Conservation (phyloP, 192 early-diverging fungal species). For the Spinellus fusiger region DNA sequence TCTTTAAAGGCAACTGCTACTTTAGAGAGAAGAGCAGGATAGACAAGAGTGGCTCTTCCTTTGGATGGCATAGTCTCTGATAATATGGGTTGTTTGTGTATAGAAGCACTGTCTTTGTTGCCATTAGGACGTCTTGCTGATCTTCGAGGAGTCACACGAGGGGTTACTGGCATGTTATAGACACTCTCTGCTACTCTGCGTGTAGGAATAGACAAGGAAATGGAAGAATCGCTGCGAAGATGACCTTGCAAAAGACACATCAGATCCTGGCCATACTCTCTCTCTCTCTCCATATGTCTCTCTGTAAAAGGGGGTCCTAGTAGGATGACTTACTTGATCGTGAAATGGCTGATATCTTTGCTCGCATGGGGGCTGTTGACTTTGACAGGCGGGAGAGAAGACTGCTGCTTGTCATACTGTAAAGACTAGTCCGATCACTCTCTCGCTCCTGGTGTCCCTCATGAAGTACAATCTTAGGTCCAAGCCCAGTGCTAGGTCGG, state of each 20-base stretch:
- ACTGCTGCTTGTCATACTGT: slow-evolving; percentile 4
- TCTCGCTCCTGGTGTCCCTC: slow-evolving; percentile 1
- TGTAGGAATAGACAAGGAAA: neutral
- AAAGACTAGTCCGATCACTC: slow-evolving; percentile 4
- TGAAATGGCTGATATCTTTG: slow-evolving; percentile 26
- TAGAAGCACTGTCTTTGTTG: neutral
- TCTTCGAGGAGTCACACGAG: neutral
- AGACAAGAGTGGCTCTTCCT: slow-evolving; percentile 44
- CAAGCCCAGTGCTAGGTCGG: neutral
- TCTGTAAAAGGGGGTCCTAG: neutral
- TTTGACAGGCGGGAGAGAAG: slow-evolving; percentile 21
- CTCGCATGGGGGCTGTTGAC: slow-evolving; percentile 29
- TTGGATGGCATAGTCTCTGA: neutral
- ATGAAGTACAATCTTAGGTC: neutral
- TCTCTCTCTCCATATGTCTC: neutral
- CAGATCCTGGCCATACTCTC: neutral
- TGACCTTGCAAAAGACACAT: neutral
- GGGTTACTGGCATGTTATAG: slow-evolving; percentile 21
- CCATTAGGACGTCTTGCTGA: neutral
- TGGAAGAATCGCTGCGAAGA: neutral
- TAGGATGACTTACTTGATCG: slow-evolving; percentile 1
- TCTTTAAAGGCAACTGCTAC: slow-evolving; percentile 63
- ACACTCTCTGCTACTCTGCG: slow-evolving; percentile 26
- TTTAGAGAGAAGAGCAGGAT: slow-evolving; percentile 66
- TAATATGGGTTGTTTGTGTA: neutral